These are phyloP conservation scores for Mycena polygramma DNA, from an alignment of 768 basidiomycete species.

Conservation along the genomic window DNA sequence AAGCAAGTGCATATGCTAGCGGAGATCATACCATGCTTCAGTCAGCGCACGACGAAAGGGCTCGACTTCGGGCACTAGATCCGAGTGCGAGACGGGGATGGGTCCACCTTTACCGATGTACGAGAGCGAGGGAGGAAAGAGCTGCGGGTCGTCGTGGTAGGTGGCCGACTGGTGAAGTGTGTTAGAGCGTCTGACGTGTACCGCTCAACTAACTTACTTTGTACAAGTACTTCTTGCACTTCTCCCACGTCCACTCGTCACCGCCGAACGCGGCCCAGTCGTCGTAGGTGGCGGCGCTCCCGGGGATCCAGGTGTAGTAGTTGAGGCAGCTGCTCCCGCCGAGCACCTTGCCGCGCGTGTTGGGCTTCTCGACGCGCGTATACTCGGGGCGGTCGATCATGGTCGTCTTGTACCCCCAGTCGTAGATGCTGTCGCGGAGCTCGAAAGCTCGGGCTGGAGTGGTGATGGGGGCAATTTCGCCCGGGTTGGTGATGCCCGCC, in stretches of 20 bases:
- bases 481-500: slow-evolving; percentile 34
- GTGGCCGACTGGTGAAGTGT: slow-evolving; percentile 24
- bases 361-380: slow-evolving; percentile 34
- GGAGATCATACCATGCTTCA: slow-evolving; percentile 12
- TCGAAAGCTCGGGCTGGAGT: slow-evolving; percentile 35
- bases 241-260: slow-evolving; percentile 31
- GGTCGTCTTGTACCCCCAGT: slow-evolving; percentile 35
- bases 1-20: too few relatives aligned
- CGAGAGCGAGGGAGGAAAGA: slow-evolving; percentile 30
- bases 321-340: slow-evolving; percentile 35
- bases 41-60: slow-evolving; percentile 30
- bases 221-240: slow-evolving; percentile 29
- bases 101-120: slow-evolving; percentile 32
- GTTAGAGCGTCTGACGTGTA: slow-evolving; percentile 5
- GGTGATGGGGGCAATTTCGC: slow-evolving; percentile 31
- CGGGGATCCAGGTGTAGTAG: slow-evolving; percentile 36
- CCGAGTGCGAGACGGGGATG: slow-evolving; percentile 33
- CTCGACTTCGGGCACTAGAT: slow-evolving; percentile 25
- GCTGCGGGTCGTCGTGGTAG: slow-evolving; percentile 34
- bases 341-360: slow-evolving; percentile 34
- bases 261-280: slow-evolving; percentile 32
- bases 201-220: slow-evolving; percentile 21
- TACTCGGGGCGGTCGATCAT: slow-evolving; percentile 36
- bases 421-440: slow-evolving; percentile 34
- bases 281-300: slow-evolving; percentile 33